A percentile compares a stretch with the other conserved stretches of the same genome.
These are phyloP conservation scores for Saposhnikovia divaricata DNA, from an alignment of 129 eudicot genomes.

Conservation along the genomic window DNA sequence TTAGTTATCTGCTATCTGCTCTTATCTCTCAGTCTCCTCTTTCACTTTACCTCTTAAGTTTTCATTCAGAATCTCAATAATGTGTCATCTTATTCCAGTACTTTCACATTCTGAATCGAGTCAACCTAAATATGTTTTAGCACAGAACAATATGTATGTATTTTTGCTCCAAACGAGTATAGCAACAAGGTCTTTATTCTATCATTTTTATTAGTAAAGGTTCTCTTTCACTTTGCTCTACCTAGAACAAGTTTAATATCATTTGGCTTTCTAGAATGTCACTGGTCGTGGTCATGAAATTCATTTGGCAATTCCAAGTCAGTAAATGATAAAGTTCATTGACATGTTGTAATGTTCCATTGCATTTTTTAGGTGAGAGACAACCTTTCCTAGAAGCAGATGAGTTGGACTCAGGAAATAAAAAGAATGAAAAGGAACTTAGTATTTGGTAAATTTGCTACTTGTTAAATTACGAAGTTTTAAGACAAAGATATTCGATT, in stretches of 20 bases:
- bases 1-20: no score
- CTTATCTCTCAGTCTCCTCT: no score
- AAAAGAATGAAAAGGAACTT: slow-evolving; percentile 33
- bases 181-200: neutral
- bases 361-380: slow-evolving; percentile 36
- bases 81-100: no score
- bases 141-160: neutral
- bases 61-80: no score
- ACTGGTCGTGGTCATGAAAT: neutral
- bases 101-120: no score
- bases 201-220: neutral
- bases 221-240: neutral
- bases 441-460: no score
- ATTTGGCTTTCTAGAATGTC: neutral
- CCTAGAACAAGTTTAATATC: no score
- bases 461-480: no score
- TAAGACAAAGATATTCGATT: no score
- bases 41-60: no score
- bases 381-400: slow-evolving; percentile 62
- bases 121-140: neutral
- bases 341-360: neutral
- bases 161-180: neutral
- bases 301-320: neutral
- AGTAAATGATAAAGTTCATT: neutral
- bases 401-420: slow-evolving; percentile 69